These are phyloP conservation scores for Aspergillus sp. DNA, from an alignment of 2,329 filamentous ascomycete species.

Conservation along the genomic window DNA sequence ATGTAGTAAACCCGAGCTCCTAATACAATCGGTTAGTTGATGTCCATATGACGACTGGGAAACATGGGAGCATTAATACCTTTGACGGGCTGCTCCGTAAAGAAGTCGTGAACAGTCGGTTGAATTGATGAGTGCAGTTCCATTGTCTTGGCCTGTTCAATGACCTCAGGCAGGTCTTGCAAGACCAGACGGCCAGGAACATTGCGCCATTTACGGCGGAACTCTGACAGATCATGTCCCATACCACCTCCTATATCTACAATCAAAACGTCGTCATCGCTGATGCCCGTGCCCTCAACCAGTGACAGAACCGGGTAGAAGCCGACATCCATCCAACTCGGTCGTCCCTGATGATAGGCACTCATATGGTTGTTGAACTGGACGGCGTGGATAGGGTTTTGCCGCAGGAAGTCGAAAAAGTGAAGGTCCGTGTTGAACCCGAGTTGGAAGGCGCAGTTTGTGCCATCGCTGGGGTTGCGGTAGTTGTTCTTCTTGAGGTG, in stretches of 20 bases:
- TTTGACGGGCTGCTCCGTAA: constrained; percentile 45
- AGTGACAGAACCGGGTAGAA: constrained; percentile 25
- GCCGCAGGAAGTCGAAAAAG: constrained; percentile 23
- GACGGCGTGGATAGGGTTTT: constrained; percentile 14
- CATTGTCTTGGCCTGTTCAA: constrained; percentile 20
- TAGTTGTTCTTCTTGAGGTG: constrained; percentile 23
- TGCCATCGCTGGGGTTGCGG: constrained; percentile 19
- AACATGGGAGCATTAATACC: constrained; percentile 18
- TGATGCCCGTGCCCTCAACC: constrained; percentile 10
- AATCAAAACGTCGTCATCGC: constrained; percentile 20
- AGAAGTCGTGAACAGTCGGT: constrained; percentile 45
- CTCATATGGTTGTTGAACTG: constrained; percentile 23
- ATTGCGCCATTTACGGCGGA: constrained; percentile 34
- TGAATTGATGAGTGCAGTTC: constrained; percentile 14
- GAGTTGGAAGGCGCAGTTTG: constrained; percentile 21
- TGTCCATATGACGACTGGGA: background rate
- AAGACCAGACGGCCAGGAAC: constrained; percentile 44
- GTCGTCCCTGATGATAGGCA: constrained; percentile 16
- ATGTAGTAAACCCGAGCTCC: constrained; percentile 28
- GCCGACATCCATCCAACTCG: constrained; percentile 22
- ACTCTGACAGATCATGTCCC: constrained; percentile 40
- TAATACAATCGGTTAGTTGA: background rate
- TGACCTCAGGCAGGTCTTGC: constrained; percentile 46
- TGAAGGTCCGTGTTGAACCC: constrained; percentile 20
- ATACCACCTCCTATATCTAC: constrained; percentile 45